Base-by-base conservation (phyloP, 2,329 filamentous ascomycete genomes). In the Pseudogymnoascus sp. region DNA sequence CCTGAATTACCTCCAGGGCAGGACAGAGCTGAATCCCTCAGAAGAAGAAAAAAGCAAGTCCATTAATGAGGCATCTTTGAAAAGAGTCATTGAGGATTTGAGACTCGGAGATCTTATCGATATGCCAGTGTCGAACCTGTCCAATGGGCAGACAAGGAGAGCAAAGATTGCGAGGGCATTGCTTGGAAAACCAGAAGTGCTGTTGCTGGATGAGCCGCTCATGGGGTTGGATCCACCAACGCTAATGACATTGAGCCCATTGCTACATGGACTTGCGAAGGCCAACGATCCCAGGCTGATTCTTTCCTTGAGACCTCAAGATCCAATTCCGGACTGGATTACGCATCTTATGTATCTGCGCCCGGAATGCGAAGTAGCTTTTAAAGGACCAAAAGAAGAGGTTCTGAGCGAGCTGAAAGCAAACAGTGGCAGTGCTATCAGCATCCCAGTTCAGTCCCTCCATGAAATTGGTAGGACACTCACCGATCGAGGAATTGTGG, bases 181-280 rank as follows among this genome's bases (percentile, higher is more conserved):
- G 60, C 79, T 97, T 64, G 85, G 80, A 5, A 82, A 82, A 61
- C 94, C 94, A 0, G 89, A 95, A 74, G 82, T 96, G 10, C 73
- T 99, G 65, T 79, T 97, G 61, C 79, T 96, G 2, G 94, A 99
- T 75, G 93, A 96, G 70, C 93, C 94, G 1, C 97, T 97, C 72
- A 96, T 97, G 90, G 93, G 94, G 0, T 79, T 99, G 14, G 94
- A 97, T 74, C 94, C 93, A 12, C 87, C 87, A 5, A 95, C 92
- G 0, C 83, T 90, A 11, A 80, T 82, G 11, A 83, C 83, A 1
- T 77, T 97, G 68, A 93, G 89, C 42, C 80, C 82, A 0, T 78
- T 97, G 56, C 77, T 97, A 21, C 77, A 84, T 66, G 80, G 80
- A 0, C 76, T 97, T 63, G 89, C 91, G 0, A 80, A 83, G 64